phyloP scores from a whole-genome alignment of 371 early-diverging fungal genomes.

The Cokeromyces recurvatus region DNA sequence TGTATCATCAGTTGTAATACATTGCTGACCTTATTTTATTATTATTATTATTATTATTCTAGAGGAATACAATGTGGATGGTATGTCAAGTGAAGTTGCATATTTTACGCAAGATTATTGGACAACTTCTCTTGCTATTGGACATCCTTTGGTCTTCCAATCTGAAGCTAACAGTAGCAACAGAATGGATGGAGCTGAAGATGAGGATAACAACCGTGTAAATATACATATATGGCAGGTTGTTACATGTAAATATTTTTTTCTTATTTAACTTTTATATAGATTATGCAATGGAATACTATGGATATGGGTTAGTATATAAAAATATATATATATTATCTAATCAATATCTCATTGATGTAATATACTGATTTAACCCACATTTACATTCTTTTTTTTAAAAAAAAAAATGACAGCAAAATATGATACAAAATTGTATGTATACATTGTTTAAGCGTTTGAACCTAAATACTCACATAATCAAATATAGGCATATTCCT shows the following conservation, averaged over 20 bases:
- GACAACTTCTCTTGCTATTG: slow-evolving; percentile 24
- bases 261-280: no score
- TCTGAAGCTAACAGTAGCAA: slow-evolving; percentile 7
- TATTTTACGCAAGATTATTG: slow-evolving; percentile 24
- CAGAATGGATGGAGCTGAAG: neutral
- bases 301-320: slow-evolving; percentile 15
- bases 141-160: slow-evolving; percentile 20
- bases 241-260: no score
- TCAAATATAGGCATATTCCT: slow-evolving; percentile 14
- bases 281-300: slow-evolving; percentile 21
- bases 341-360: no score
- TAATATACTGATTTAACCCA: no score
- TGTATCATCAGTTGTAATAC: no score
- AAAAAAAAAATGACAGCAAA: slow-evolving; percentile 7
- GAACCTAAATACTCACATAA: neutral
- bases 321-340: no score
- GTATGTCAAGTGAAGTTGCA: slow-evolving; percentile 17
- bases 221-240: no score
- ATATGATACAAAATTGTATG: slow-evolving; percentile 20
- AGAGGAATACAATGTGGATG: slow-evolving; percentile 27
- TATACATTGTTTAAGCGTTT: neutral
- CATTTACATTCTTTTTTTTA: neutral
- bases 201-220: slow-evolving; percentile 2
- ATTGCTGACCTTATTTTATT: neutral
- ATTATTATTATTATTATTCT: neutral